Evolutionary conservation across 805 yeast genomes (phyloP), one percentile per base, ranked within the genome.

Genomic region (Candida dendrica): DNA sequence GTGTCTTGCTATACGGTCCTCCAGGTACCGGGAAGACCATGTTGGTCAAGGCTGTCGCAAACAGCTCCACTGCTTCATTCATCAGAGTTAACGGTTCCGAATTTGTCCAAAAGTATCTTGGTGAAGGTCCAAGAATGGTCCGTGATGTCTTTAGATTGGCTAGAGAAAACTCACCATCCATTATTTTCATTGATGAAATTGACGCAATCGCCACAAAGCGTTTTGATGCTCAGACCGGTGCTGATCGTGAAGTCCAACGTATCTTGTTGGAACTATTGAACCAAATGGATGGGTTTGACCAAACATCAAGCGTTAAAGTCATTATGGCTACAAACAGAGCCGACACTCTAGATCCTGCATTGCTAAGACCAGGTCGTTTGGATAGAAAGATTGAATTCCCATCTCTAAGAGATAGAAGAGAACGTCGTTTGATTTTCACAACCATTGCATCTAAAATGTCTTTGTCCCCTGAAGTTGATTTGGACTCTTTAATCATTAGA

Each of bases 91-190:
- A 88, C 54, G 98, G 98, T 47, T 91, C 98, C 1, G 99, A 93
- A 64, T 93, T 93, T 58, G 98, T 93, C 42, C 98, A 93, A 63
- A 93, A 93, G 66, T 93, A 93, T 64, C 75, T 93, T 42, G 99
- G 99, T 63, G 99, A 93, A 71, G 98, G 99, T 58, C 98, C 99
- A 46, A 79, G 99, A 70, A 93, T 93, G 98, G 98, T 93, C 30
- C 82, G 99, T 64, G 98, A 93, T 63, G 98, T 93, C 30, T 93
- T 93, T 70, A 74, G 98, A 60, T 75, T 93, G 48, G 99, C 99
- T 7, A 78, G 98, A 60, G 99, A 93, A 62, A 93, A 93, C 66
- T 81, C 97, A 1, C 99, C 99, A 6, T 80, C 96, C 9, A 93
- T 93, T 58, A 93, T 93, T 47, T 93, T 93, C 66, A 93, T 93